Evolutionary conservation across 306 rosid genomes (phyloP), one percentile per base, ranked within the genome.

Genomic region (Vigna nakashimae): DNA sequence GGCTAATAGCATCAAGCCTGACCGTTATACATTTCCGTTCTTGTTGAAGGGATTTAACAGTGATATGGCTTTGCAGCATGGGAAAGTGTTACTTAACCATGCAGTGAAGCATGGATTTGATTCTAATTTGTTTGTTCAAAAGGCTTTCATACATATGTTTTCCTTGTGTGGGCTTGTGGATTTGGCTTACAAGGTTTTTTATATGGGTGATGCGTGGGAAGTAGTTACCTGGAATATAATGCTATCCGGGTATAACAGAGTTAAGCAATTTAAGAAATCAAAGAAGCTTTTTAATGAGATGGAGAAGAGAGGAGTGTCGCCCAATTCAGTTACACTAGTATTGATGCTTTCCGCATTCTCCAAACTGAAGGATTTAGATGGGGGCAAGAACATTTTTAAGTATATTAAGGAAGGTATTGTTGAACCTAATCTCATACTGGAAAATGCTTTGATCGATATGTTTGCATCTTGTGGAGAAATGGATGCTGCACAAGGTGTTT

Each of bases 381-480:
- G 79, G 2, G 98, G 98, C 68, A 87, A 84, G 76, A 65, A 58
- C 82, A 83, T 87, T 48, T 84, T 82, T 71, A 58, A 74, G 55
- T 87, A 80, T 36, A 52, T 92, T 56, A 76, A 80, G 50, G 84
- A 80, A 53, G 73, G 85, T 69, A 71, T 69, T 66, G 75, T 90
- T 34, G 87, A 90, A 75, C 71, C 84, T 46, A 84, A 65, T 84
- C 85, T 90, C 65, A 82, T 82, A 70, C 28, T 92, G 83, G 90
- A 88, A 81, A 94, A 90, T 83, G 95, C 97, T 76, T 79, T 90
- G 69, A 80, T 92, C 58, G 97, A 84, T 73, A 87, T 92, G 97
- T 94, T 88, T 83, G 89, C 91, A 62, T 82, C 91, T 75, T 90
- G 96, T 70, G 97, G 92, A 73, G 84, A 86, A 74, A 90, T 90